Percentiles rank a stretch among this genome's conserved stretches.
Evolutionary conservation across 1,284 basidiomycete species (phyloP).

Genomic region (Fistulinella staudtii): DNA sequence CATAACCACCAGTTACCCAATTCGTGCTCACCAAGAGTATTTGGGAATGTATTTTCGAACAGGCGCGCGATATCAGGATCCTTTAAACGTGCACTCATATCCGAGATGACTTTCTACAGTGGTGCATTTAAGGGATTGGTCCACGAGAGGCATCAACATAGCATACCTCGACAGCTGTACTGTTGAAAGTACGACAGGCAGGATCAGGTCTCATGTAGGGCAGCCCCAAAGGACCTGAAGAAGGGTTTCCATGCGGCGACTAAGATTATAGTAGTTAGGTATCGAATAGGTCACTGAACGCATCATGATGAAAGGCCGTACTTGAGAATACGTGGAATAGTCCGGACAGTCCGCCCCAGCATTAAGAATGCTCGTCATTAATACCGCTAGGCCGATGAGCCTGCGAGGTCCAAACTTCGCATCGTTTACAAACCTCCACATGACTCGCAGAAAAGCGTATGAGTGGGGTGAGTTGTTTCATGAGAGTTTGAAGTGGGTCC

Average conservation of each 20-base stretch:
- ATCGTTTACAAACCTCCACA: slow-evolving; percentile 6
- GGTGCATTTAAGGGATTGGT: background rate
- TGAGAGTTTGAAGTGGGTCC: slow-evolving; percentile 1
- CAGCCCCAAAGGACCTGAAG: slow-evolving; percentile 56
- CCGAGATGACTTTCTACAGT: slow-evolving; percentile 56
- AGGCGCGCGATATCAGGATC: slow-evolving; percentile 71
- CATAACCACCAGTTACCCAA: background rate
- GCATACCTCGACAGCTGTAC: slow-evolving; percentile 62
- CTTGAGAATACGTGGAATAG: slow-evolving; percentile 61
- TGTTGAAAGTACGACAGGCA: slow-evolving; percentile 69
- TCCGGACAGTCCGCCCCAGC: slow-evolving; percentile 53
- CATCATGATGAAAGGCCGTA: slow-evolving; percentile 20
- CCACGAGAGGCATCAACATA: slow-evolving; percentile 1
- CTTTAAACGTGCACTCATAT: slow-evolving; percentile 66
- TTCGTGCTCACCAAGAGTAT: slow-evolving; percentile 56
- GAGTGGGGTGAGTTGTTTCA: background rate
- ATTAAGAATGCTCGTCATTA: slow-evolving; percentile 22
- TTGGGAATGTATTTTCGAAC: slow-evolving; percentile 76
- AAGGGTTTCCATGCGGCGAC: slow-evolving; percentile 56
- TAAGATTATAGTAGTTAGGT: slow-evolving; percentile 23
- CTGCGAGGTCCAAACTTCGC: slow-evolving; percentile 4
- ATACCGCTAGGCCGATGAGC: slow-evolving; percentile 11
- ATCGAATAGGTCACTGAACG: background rate
- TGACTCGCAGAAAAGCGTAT: background rate
- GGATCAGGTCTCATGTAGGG: slow-evolving; percentile 69